A percentile compares a stretch with the other conserved stretches of the same genome.
Evolutionary conservation across 2,329 filamentous ascomycete genomes (phyloP).

Genomic region (Pseudofabraea citricarpa): DNA sequence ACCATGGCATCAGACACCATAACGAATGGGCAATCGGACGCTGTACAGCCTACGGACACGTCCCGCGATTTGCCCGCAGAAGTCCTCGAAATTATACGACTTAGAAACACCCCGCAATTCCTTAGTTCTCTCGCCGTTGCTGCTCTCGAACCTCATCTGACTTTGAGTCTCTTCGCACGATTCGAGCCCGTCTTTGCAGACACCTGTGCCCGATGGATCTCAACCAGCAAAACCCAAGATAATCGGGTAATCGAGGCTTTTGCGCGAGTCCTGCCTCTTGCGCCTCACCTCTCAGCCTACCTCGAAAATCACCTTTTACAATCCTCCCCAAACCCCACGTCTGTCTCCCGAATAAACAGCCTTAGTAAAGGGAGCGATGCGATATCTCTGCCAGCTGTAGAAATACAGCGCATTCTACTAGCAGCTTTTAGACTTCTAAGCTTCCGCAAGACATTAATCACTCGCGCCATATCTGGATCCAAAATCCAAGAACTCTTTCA

Average conservation of each 20-base stretch:
- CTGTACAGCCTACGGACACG: too few species aligned
- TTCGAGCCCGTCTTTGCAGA: conserved; percentile 77
- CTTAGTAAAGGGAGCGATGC: conserved; percentile 22
- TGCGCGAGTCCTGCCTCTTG: conserved; percentile 75
- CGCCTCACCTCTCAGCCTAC: conserved; percentile 72
- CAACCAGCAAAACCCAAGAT: conserved; percentile 21
- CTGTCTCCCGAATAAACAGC: conserved; percentile 11
- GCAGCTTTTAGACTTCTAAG: conserved; percentile 75
- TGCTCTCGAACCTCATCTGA: conserved; percentile 65
- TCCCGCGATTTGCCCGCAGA: conserved; percentile 58
- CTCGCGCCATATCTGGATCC: conserved; percentile 57
- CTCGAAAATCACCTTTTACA: conserved; percentile 45
- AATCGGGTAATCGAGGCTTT: conserved; percentile 61
- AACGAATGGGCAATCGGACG: too few species aligned
- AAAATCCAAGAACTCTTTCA: conserved; percentile 66
- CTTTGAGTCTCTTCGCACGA: conserved; percentile 67
- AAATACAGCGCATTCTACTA: conserved; percentile 49
- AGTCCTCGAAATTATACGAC: conserved; percentile 61
- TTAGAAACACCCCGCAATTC: conserved; percentile 59
- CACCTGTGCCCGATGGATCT: conserved; percentile 75
- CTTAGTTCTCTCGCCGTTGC: conserved; percentile 66
- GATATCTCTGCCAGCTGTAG: conserved; percentile 31
- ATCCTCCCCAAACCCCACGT: conserved; percentile 21
- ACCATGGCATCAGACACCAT: too few species aligned
- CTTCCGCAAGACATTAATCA: conserved; percentile 67